Percentiles rank a stretch among this genome's conserved stretches.
Conservation (phyloP, 176 grass and related monocot genomes). For the Avena sativa region DNA sequence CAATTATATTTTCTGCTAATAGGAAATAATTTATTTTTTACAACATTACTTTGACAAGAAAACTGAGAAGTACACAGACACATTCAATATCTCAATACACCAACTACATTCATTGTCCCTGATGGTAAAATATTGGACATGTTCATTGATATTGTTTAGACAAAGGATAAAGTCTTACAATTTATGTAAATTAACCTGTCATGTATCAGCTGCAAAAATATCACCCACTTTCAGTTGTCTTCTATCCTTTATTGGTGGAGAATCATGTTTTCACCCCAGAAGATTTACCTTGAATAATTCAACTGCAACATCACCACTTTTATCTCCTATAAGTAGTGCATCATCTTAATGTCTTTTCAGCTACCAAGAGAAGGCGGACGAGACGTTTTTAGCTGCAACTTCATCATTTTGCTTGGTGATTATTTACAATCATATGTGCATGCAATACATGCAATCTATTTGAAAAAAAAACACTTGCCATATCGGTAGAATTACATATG, state of each 20-base stretch:
- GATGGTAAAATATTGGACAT: background rate
- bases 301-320: conserved; percentile 8
- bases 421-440: background rate
- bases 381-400: background rate
- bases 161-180: background rate
- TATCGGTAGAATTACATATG: background rate
- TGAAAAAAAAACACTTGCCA: background rate
- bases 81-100: background rate
- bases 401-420: conserved; percentile 8
- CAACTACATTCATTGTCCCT: background rate
- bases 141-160: background rate
- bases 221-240: conserved; percentile 40
- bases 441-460: background rate
- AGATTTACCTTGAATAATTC: conserved; percentile 34
- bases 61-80: background rate
- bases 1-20: background rate
- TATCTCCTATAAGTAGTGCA: conserved; percentile 43
- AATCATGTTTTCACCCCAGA: conserved; percentile 3
- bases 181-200: background rate
- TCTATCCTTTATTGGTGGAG: conserved; percentile 43
- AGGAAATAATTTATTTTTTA: background rate
- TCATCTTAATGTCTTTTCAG: background rate
- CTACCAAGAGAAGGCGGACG: background rate
- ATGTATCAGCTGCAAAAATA: background rate
- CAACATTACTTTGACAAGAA: background rate